Evolutionary conservation across 192 early-diverging fungal genomes (phyloP).

Genomic region (Podila epicladia): DNA sequence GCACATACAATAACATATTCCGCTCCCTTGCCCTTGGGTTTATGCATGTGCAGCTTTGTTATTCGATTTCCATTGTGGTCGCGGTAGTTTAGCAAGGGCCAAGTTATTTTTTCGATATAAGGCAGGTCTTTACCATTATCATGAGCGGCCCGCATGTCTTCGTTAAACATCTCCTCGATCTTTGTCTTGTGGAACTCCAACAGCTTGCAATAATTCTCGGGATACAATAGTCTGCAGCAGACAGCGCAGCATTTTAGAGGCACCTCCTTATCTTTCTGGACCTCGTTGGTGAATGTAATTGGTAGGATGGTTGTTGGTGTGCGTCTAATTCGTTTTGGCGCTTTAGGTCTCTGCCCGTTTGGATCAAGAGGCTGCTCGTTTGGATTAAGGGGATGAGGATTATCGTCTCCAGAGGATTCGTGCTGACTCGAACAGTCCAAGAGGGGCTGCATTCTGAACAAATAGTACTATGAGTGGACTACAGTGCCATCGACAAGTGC

Average conservation of each 20-base stretch:
- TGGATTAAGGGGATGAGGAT: neutral
- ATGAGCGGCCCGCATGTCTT: neutral
- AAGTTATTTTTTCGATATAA: conserved; percentile 2
- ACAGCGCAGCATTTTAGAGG: conserved; percentile 10
- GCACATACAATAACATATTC: conserved; percentile 21
- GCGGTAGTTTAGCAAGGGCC: conserved; percentile 18
- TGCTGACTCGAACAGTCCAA: neutral
- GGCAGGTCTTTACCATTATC: neutral
- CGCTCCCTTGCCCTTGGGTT: conserved; percentile 5
- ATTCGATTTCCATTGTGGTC: conserved; percentile 11
- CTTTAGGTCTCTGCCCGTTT: neutral
- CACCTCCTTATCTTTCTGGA: conserved; percentile 5
- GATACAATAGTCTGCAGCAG: conserved; percentile 18
- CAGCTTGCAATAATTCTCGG: conserved; percentile 6
- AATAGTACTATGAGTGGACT: neutral
- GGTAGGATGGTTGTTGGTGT: neutral
- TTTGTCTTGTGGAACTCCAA: neutral
- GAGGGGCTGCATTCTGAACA: neutral
- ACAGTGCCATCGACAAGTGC: too few species aligned
- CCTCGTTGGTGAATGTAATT: conserved; percentile 8
- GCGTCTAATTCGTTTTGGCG: conserved; percentile 8
- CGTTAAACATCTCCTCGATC: conserved; percentile 3
- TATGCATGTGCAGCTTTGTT: neutral
- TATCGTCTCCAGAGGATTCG: neutral
- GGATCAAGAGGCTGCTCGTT: neutral